These are phyloP conservation scores for Chaetothyriales sp. DNA, from an alignment of 2,329 filamentous ascomycete genomes.

Conservation along the genomic window DNA sequence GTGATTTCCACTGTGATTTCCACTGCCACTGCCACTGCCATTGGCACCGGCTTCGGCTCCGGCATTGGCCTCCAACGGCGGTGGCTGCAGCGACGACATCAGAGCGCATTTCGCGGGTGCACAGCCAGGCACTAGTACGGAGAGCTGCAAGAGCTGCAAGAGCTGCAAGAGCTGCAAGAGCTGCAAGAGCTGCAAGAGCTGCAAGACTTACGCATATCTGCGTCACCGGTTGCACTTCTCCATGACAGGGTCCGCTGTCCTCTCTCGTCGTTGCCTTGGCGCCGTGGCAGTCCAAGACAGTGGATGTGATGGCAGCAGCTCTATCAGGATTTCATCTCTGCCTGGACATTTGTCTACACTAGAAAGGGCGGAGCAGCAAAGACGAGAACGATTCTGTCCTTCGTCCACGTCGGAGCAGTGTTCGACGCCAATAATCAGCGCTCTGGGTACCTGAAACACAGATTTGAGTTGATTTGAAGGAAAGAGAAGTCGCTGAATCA, in stretches of 20 bases:
- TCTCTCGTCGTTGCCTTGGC: not conserved
- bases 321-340: not conserved
- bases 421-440: too few relatives aligned
- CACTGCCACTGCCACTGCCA: too few relatives aligned
- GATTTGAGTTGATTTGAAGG: too few relatives aligned
- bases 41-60: constrained; percentile 1
- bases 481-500: too few relatives aligned
- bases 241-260: not conserved
- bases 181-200: not conserved
- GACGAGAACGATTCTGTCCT: too few relatives aligned
- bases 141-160: not conserved
- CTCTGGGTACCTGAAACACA: too few relatives aligned
- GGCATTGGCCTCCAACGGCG: not conserved
- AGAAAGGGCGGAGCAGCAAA: too few relatives aligned
- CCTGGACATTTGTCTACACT: not conserved
- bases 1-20: too few relatives aligned
- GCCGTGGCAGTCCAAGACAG: too few relatives aligned
- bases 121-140: constrained; percentile 8
- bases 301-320: too few relatives aligned
- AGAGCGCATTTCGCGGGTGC: constrained; percentile 9
- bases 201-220: not conserved
- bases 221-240: not conserved
- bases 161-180: not conserved
- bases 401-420: too few relatives aligned
- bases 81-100: constrained; percentile 10